A percentile compares a stretch with the other conserved stretches of the same genome.
Evolutionary conservation across 768 basidiomycete genomes (phyloP).

Genomic region (Xerocomus brunneocitrinus): DNA sequence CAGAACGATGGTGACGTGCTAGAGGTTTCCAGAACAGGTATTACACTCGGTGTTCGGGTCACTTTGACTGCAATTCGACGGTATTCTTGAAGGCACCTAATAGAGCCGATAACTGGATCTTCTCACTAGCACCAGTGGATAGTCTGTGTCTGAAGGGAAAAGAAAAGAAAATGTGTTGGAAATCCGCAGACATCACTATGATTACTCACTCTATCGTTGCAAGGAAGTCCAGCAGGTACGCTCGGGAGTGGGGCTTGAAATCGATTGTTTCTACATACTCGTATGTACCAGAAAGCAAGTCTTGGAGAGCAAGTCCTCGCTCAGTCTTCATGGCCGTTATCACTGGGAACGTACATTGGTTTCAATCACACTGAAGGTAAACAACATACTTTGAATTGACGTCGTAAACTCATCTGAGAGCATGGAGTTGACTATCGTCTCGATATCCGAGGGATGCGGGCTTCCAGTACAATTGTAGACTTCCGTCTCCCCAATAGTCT

Average conservation of each 20-base stretch:
- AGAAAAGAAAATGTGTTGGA: background rate
- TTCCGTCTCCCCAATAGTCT: conserved; percentile 79
- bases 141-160: conserved; percentile 66
- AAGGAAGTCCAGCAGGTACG: conserved; percentile 88
- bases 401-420: conserved; percentile 93
- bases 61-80: conserved; percentile 66
- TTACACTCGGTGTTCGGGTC: background rate
- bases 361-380: background rate
- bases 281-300: conserved; percentile 86
- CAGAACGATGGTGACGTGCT: background rate
- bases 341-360: conserved; percentile 46
- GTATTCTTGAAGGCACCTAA: conserved; percentile 92
- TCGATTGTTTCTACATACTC: conserved; percentile 87
- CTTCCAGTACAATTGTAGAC: conserved; percentile 97
- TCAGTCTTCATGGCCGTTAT: conserved; percentile 85
- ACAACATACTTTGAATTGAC: conserved; percentile 66
- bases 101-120: conserved; percentile 88
- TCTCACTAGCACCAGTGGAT: conserved; percentile 90
- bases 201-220: conserved; percentile 88
- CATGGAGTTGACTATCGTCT: conserved; percentile 92
- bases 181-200: background rate
- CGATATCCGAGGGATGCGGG: conserved; percentile 93
- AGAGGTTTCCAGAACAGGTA: background rate
- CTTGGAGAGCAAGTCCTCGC: conserved; percentile 91
- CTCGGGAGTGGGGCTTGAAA: conserved; percentile 77